phyloP scores from a whole-genome alignment of 441 rosid species.

The Mallotus repandus region DNA sequence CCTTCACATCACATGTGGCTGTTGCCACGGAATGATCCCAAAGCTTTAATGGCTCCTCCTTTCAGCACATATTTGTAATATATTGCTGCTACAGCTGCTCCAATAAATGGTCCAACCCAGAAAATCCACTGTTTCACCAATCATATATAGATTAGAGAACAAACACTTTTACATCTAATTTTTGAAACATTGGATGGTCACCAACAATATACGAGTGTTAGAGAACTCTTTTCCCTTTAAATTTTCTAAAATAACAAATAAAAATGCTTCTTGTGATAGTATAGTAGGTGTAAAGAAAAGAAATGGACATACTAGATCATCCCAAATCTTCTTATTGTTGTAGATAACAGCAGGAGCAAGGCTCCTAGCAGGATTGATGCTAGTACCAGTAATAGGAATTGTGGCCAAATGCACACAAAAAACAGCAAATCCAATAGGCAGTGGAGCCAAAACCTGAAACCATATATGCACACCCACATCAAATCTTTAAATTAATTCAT shows the following conservation, averaged over 20 bases:
- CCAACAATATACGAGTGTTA: no score
- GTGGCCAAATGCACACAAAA: constrained; percentile 24
- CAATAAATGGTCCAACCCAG: constrained; percentile 24
- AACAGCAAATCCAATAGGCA: constrained; percentile 27
- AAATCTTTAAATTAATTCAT: background rate
- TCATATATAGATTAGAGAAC: background rate
- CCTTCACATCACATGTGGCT: background rate
- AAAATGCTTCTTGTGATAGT: no score
- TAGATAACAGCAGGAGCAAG: constrained; percentile 21
- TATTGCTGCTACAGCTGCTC: constrained; percentile 18
- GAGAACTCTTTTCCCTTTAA: no score
- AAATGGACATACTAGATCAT: constrained; percentile 10
- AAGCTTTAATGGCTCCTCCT: constrained; percentile 18
- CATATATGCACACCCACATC: background rate
- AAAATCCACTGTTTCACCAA: constrained; percentile 26
- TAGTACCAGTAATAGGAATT: constrained; percentile 19
- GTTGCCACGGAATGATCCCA: constrained; percentile 20
- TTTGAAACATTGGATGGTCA: no score
- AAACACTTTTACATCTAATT: no score
- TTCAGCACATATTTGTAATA: constrained; percentile 19
- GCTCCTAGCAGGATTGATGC: constrained; percentile 27
- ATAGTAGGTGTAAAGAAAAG: background rate
- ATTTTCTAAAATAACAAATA: no score
- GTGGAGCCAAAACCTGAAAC: constrained; percentile 21
- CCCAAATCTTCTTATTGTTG: constrained; percentile 16